Conservation (phyloP, 305 asterid species). For the Withania somnifera region DNA sequence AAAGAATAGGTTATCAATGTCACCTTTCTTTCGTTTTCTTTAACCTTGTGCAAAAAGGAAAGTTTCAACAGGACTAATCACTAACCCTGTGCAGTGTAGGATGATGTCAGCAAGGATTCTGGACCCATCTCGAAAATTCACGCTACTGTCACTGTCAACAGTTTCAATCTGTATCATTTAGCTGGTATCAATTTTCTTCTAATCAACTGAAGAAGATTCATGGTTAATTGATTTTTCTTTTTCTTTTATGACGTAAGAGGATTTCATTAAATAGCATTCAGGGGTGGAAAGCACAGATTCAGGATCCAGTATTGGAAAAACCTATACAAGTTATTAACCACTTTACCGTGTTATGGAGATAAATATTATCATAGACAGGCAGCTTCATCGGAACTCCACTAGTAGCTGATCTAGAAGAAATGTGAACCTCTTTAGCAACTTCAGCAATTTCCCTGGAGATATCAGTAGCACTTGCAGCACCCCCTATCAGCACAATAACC, state of each 20-base stretch:
- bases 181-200: constrained; percentile 9
- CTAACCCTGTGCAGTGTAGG: constrained; percentile 92
- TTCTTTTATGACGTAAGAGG: not conserved
- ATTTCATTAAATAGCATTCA: not conserved
- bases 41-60: not conserved
- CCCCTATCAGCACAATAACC: constrained; percentile 82
- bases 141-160: constrained; percentile 46
- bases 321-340: not conserved
- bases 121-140: constrained; percentile 53
- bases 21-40: not conserved
- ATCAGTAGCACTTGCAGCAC: constrained; percentile 78
- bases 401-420: constrained; percentile 54
- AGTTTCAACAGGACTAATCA: not conserved
- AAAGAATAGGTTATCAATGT: not conserved
- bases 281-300: not conserved
- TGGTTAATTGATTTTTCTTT: not conserved
- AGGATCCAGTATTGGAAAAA: not conserved
- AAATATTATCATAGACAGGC: constrained; percentile 52
- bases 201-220: not conserved
- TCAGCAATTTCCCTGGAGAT: constrained; percentile 68
- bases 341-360: constrained; percentile 66
- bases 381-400: constrained; percentile 32
- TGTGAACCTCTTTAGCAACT: constrained; percentile 81
- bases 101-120: constrained; percentile 48
- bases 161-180: constrained; percentile 40